Evolutionary conservation across 2,329 filamentous ascomycete species (phyloP).

Genomic region (Fusarium verrucosum): DNA sequence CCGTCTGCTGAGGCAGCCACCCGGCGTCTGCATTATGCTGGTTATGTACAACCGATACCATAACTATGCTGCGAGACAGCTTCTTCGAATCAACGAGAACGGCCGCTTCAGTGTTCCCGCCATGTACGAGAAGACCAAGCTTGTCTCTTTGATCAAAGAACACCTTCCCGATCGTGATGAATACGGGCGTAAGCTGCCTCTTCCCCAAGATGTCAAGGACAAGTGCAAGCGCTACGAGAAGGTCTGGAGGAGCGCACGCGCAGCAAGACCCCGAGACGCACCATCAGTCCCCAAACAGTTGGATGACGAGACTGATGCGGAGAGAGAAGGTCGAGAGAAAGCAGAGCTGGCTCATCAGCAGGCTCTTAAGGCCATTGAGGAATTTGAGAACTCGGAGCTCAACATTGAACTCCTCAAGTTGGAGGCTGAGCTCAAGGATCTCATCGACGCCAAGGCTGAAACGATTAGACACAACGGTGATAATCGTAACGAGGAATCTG

Average conservation of each 20-base stretch:
- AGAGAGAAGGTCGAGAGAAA: background rate
- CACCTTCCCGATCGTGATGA: background rate
- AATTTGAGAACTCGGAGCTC: background rate
- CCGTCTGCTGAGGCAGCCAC: slow-evolving; percentile 70
- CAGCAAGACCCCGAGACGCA: background rate
- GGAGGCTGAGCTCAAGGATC: background rate
- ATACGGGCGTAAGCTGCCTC: background rate
- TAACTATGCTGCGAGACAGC: slow-evolving; percentile 78
- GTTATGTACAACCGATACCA: slow-evolving; percentile 82
- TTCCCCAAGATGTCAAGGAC: background rate
- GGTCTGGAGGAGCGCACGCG: background rate
- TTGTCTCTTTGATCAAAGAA: slow-evolving; percentile 1
- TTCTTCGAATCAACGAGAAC: slow-evolving; percentile 61
- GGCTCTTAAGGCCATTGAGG: background rate
- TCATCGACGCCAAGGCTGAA: background rate
- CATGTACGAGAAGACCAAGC: slow-evolving; percentile 1
- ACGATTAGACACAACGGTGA: background rate
- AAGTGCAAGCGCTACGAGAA: background rate
- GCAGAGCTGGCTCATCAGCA: fast-evolving
- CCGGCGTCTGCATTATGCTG: slow-evolving; percentile 73
- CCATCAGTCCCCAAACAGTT: background rate
- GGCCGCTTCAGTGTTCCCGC: slow-evolving; percentile 47
- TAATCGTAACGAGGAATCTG: background rate
- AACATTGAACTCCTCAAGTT: background rate
- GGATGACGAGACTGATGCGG: background rate